Conservation (phyloP, 192 early-diverging fungal species). For the Umbelopsis isabellina region DNA sequence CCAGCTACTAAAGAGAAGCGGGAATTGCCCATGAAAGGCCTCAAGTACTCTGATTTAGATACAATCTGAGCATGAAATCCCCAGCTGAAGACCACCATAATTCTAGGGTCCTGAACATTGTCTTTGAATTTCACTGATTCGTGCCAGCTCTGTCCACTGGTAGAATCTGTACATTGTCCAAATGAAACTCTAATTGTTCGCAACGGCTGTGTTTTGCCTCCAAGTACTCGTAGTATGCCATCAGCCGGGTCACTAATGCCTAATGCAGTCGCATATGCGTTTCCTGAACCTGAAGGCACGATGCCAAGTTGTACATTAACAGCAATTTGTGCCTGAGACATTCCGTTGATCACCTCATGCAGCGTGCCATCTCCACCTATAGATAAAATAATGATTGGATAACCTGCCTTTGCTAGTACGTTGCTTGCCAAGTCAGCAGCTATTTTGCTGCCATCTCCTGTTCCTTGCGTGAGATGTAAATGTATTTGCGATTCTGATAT, state of each 20-base stretch:
- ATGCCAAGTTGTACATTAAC: constrained; percentile 37
- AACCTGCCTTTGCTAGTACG: background rate
- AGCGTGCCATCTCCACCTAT: constrained; percentile 55
- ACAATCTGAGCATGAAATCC: constrained; percentile 58
- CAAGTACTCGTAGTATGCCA: constrained; percentile 40
- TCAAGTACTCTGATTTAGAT: constrained; percentile 47
- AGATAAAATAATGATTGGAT: constrained; percentile 40
- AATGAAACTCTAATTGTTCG: constrained; percentile 41
- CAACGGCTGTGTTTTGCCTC: constrained; percentile 33
- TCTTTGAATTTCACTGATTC: constrained; percentile 23
- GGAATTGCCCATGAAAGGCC: constrained; percentile 49
- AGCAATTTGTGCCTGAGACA: constrained; percentile 31
- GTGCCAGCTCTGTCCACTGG: constrained; percentile 25
- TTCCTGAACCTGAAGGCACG: constrained; percentile 51
- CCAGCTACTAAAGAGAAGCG: constrained; percentile 48
- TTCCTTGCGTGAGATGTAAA: constrained; percentile 27
- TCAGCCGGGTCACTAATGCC: constrained; percentile 41
- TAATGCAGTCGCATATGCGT: constrained; percentile 48
- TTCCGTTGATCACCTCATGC: constrained; percentile 54
- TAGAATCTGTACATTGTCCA: constrained; percentile 11
- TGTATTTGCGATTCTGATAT: constrained; percentile 17
- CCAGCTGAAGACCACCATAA: constrained; percentile 53
- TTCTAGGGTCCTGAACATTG: background rate
- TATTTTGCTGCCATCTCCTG: constrained; percentile 28
- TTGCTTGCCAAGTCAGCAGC: constrained; percentile 38